A percentile compares a stretch with the other conserved stretches of the same genome.
Conservation (phyloP, 768 basidiomycete species). For the Phaeotremella fagi region DNA sequence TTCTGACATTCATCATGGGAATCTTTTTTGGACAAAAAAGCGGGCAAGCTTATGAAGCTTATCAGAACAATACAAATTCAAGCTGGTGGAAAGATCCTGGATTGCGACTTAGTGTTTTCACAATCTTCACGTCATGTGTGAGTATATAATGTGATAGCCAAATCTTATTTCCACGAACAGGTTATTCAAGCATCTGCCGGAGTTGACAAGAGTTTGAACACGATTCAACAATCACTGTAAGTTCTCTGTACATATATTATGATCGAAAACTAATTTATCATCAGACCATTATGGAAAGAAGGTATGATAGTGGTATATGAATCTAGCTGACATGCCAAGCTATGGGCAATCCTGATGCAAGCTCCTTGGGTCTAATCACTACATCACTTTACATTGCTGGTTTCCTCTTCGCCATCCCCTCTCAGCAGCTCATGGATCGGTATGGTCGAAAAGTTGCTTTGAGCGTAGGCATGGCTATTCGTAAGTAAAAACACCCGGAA, state of each 20-base stretch:
- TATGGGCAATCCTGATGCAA: constrained; percentile 1
- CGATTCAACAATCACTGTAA: not conserved
- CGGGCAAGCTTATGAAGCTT: not conserved
- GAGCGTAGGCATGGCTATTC: not conserved
- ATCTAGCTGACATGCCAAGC: too few species aligned
- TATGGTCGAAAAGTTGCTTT: not conserved
- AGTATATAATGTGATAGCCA: not conserved
- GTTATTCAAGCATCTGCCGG: not conserved
- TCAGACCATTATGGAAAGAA: constrained; percentile 2
- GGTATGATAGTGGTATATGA: too few species aligned
- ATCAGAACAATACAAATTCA: not conserved
- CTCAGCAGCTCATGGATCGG: constrained; percentile 1
- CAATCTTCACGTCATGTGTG: constrained; percentile 1
- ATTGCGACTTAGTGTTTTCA: not conserved
- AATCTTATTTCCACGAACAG: not conserved
- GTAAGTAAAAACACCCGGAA: not conserved
- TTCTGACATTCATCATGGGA: not conserved
- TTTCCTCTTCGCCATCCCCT: constrained; percentile 3
- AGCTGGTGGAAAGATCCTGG: constrained; percentile 6
- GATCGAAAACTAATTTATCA: not conserved
- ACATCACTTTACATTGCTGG: constrained; percentile 19
- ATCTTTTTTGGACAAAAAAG: constrained; percentile 5
- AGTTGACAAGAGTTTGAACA: not conserved
- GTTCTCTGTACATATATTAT: not conserved
- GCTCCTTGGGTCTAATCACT: constrained; percentile 1